These are phyloP conservation scores for Polyporus tsugae DNA, from an alignment of 1,284 basidiomycete genomes.

Conservation along the genomic window DNA sequence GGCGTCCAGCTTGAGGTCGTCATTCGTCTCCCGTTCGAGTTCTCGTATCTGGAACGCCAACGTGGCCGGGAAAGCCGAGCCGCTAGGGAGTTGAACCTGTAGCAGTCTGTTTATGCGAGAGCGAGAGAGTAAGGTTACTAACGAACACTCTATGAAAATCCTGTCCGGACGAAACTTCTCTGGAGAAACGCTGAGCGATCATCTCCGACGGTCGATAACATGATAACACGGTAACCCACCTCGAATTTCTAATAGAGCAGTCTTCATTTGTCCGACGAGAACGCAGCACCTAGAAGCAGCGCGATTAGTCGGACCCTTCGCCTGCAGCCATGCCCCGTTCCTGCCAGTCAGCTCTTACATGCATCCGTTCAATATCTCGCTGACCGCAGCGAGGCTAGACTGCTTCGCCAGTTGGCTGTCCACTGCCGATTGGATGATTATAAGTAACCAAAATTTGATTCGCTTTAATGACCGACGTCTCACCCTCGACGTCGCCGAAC, in stretches of 20 bases:
- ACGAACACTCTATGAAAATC: constrained; percentile 95
- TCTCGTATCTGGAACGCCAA: constrained; percentile 92
- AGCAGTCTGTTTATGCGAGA: constrained; percentile 8
- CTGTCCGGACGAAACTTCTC: constrained; percentile 86
- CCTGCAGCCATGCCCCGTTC: not conserved
- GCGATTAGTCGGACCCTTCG: not conserved
- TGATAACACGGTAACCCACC: constrained; percentile 49
- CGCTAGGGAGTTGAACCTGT: constrained; percentile 50
- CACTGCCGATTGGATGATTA: constrained; percentile 47
- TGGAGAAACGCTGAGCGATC: constrained; percentile 37
- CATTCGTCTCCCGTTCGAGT: constrained; percentile 77
- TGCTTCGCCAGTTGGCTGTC: constrained; percentile 89
- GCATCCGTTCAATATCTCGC: constrained; percentile 93
- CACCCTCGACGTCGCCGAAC: constrained; percentile 85
- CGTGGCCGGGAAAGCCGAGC: constrained; percentile 90
- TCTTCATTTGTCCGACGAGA: constrained; percentile 92
- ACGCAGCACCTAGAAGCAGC: constrained; percentile 77
- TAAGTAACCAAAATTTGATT: not conserved
- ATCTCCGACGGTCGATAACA: not conserved
- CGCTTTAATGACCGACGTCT: constrained; percentile 2
- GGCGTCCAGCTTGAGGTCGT: constrained; percentile 85
- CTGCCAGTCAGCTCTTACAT: constrained; percentile 59
- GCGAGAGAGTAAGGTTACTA: constrained; percentile 37
- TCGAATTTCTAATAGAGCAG: constrained; percentile 85
- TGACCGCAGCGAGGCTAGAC: constrained; percentile 84